A percentile compares a stretch with the other conserved stretches of the same genome.
phyloP scores from a whole-genome alignment of 768 basidiomycete species.

The Tylopilus sp. region DNA sequence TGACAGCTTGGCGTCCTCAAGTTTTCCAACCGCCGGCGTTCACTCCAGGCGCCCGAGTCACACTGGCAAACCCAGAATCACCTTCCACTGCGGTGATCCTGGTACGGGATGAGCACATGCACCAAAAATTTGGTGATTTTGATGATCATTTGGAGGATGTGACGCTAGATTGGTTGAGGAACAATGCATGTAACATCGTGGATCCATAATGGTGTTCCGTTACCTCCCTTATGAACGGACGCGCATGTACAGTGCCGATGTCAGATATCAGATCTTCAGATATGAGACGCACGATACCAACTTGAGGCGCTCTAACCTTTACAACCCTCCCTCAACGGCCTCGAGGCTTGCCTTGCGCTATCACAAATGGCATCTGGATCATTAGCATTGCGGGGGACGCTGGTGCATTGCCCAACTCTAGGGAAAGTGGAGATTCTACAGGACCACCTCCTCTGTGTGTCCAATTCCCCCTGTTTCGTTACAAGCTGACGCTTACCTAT shows the following conservation, averaged over 20 bases:
- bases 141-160: conserved; percentile 82
- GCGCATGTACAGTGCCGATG: neutral
- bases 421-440: conserved; percentile 52
- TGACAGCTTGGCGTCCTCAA: conserved; percentile 48
- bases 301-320: neutral
- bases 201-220: conserved; percentile 10
- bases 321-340: neutral
- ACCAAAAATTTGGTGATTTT: conserved; percentile 69
- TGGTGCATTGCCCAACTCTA: conserved; percentile 54
- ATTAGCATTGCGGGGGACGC: conserved; percentile 43
- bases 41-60: conserved; percentile 41
- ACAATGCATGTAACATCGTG: conserved; percentile 31
- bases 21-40: conserved; percentile 41
- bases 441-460: conserved; percentile 53
- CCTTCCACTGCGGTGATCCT: conserved; percentile 47
- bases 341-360: neutral
- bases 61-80: conserved; percentile 43
- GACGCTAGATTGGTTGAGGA: conserved; percentile 47
- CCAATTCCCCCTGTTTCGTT: neutral
- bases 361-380: conserved; percentile 9
- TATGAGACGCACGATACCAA: neutral
- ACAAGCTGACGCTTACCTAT: conserved; percentile 5
- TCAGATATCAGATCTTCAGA: too few relatives aligned
- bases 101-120: conserved; percentile 48
- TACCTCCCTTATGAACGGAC: neutral